Evolutionary conservation across 2,329 filamentous ascomycete species (phyloP).

Genomic region (Cordyceps tenuipes): DNA sequence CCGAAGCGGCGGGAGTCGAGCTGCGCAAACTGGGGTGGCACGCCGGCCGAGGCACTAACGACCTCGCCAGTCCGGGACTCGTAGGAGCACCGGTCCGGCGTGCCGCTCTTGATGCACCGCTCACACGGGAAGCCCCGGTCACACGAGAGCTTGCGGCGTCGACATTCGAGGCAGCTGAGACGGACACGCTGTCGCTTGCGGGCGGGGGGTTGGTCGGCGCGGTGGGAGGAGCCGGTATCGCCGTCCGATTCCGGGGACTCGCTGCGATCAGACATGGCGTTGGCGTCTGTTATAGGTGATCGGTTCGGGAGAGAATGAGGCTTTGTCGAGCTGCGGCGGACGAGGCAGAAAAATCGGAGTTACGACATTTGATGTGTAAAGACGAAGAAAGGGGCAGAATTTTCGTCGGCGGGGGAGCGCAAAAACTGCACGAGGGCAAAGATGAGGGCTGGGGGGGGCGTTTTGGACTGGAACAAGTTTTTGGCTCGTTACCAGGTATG

Average conservation of each 20-base stretch:
- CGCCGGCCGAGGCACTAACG: conserved; percentile 38
- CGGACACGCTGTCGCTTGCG: conserved; percentile 52
- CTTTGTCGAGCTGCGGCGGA: conserved; percentile 11
- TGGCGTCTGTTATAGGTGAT: not conserved
- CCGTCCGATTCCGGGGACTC: conserved; percentile 31
- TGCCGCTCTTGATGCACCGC: conserved; percentile 54
- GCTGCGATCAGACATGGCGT: conserved; percentile 27
- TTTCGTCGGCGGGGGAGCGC: not conserved
- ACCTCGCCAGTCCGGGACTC: conserved; percentile 47
- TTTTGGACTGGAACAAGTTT: not conserved
- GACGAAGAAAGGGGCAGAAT: not conserved
- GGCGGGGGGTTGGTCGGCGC: conserved; percentile 29
- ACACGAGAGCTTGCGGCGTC: conserved; percentile 52
- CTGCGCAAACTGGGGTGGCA: conserved; percentile 34
- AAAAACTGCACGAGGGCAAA: not conserved
- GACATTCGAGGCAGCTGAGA: conserved; percentile 52
- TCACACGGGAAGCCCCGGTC: conserved; percentile 54
- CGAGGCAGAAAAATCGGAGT: conserved; percentile 22
- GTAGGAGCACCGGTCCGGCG: conserved; percentile 51
- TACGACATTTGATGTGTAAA: conserved; percentile 22
- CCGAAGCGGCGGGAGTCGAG: conserved; percentile 32
- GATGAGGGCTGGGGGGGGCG: conserved; percentile 1
- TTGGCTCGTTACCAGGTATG: not conserved
- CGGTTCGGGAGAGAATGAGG: not conserved
- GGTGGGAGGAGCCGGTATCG: conserved; percentile 18